Percentiles rank a stretch among this genome's conserved stretches.
Conservation (phyloP, 176 grass and related monocot genomes). For the Bolboschoenus planiculmis region DNA sequence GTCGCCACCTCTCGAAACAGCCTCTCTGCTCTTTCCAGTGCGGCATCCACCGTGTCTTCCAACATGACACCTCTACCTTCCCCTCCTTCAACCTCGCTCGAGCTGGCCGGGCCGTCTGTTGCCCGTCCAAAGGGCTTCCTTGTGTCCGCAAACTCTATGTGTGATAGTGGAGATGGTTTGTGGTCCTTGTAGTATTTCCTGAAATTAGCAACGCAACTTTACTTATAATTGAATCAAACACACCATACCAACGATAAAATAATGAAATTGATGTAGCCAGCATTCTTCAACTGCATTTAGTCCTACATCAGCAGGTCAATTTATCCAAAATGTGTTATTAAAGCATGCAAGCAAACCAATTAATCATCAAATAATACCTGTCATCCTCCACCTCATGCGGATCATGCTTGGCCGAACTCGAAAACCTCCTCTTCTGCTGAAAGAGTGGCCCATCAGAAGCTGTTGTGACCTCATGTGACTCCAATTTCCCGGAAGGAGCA, state of each 20-base stretch:
- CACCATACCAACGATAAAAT: neutral
- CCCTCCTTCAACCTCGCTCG: constrained; percentile 5
- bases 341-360: too few relatives aligned
- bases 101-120: constrained; percentile 32
- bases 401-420: neutral
- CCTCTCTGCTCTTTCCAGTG: constrained; percentile 53
- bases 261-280: neutral
- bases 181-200: constrained; percentile 59
- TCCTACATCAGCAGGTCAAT: neutral
- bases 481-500: constrained; percentile 38
- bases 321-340: too few relatives aligned
- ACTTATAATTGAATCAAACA: neutral
- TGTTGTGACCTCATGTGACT: constrained; percentile 32
- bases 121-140: constrained; percentile 48
- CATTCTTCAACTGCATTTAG: neutral
- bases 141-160: constrained; percentile 66
- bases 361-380: neutral
- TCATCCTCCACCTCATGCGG: constrained; percentile 28
- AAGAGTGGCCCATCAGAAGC: constrained; percentile 12
- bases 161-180: constrained; percentile 69
- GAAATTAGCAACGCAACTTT: neutral
- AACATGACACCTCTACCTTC: neutral
- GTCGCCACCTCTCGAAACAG: constrained; percentile 41
- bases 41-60: constrained; percentile 51
- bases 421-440: constrained; percentile 46